Evolutionary conservation across 179 eudicot species (phyloP).

Genomic region (Vitellaria paradoxa): DNA sequence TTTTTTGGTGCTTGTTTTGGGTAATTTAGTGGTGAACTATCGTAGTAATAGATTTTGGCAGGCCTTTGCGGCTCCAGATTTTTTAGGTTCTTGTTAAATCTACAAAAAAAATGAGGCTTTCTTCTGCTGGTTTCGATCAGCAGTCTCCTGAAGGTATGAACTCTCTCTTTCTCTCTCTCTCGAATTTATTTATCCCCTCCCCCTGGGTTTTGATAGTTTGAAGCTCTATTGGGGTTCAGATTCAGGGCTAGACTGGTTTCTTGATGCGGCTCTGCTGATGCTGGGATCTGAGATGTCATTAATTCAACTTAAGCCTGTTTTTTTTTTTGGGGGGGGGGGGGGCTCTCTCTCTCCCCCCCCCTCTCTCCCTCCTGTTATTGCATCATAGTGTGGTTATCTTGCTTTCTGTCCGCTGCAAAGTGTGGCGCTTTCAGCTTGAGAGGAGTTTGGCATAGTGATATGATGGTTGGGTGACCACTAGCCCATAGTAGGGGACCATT

Average conservation of each 20-base stretch:
- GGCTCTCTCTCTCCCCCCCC: not conserved
- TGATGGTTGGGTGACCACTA: not conserved
- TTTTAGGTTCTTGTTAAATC: conserved; percentile 22
- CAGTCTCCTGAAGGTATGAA: conserved; percentile 66
- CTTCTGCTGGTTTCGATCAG: conserved; percentile 52
- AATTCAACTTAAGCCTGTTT: not conserved
- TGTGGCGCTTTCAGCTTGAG: not conserved
- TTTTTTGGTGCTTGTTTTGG: not conserved
- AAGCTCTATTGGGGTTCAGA: not conserved
- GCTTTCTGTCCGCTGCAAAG: not conserved
- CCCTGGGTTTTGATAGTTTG: not conserved
- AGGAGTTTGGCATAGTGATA: too few relatives aligned
- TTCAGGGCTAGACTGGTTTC: not conserved
- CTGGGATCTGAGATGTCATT: not conserved
- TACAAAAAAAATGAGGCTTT: conserved; percentile 52
- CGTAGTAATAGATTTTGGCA: conserved; percentile 9
- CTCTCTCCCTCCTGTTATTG: too few relatives aligned
- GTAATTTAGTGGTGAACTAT: not conserved
- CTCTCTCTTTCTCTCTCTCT: not conserved
- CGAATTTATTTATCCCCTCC: not conserved
- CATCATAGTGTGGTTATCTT: not conserved
- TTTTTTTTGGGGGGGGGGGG: too few relatives aligned
- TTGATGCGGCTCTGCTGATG: not conserved
- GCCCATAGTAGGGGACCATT: too few relatives aligned
- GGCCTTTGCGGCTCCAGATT: conserved; percentile 15